Conservation (phyloP, 148 eudicot genomes). For the Arctostaphylos glauca region DNA sequence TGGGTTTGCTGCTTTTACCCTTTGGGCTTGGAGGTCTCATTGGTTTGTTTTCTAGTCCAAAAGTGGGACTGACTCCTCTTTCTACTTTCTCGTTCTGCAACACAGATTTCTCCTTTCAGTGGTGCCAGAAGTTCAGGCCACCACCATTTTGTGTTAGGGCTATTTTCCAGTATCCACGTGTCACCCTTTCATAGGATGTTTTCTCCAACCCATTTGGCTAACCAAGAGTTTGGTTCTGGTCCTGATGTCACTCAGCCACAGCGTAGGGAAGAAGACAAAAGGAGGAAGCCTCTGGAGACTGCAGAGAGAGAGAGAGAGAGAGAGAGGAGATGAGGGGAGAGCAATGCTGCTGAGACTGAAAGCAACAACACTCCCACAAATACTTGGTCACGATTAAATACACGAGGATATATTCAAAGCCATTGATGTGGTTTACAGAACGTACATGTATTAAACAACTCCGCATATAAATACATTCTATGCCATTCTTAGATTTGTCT, state of each 20-base stretch:
- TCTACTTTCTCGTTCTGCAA: neutral
- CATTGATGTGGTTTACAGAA: too few relatives aligned
- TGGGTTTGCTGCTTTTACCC: neutral
- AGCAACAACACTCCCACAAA: neutral
- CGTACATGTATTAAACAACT: too few relatives aligned
- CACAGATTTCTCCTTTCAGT: neutral
- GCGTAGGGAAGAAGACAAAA: neutral
- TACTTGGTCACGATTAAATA: neutral
- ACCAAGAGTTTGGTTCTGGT: neutral
- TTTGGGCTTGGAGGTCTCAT: neutral
- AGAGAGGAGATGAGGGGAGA: neutral
- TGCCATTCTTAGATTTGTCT: too few relatives aligned
- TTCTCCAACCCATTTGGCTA: neutral
- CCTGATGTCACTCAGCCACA: neutral
- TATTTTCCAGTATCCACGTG: neutral
- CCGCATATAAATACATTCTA: too few relatives aligned
- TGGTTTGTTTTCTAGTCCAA: slow-evolving; percentile 1
- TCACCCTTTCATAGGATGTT: neutral
- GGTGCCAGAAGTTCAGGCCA: neutral
- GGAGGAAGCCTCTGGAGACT: neutral
- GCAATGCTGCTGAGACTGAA: too few relatives aligned
- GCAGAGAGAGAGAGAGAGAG: neutral
- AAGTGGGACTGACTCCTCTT: neutral
- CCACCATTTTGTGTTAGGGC: neutral
- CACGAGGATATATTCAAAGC: too few relatives aligned